A percentile compares a stretch with the other conserved stretches of the same genome.
Evolutionary conservation across 495 filamentous ascomycete species (phyloP).

Genomic region (Daldinia bambusicola): DNA sequence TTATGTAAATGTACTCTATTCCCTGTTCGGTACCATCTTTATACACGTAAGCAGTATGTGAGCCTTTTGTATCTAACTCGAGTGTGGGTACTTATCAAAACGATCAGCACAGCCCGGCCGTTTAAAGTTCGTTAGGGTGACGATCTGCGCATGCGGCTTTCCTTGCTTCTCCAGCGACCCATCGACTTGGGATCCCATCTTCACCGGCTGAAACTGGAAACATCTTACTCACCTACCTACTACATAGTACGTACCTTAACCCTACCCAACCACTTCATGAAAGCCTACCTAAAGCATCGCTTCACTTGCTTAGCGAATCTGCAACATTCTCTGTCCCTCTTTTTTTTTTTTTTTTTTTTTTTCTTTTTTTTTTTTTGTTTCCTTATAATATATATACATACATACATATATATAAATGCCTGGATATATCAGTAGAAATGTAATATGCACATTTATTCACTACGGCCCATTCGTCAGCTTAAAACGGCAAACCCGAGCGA

Average conservation of each 20-base stretch:
- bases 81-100: conserved; percentile 16
- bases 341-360: not conserved
- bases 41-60: not conserved
- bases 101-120: conserved; percentile 17
- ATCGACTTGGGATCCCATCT: conserved; percentile 32
- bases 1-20: not conserved
- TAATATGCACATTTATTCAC: not conserved
- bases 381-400: no score
- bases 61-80: conserved; percentile 7
- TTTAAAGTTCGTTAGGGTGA: conserved; percentile 33
- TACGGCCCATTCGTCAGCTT: conserved; percentile 18
- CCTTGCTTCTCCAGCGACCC: conserved; percentile 21
- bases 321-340: not conserved
- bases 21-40: not conserved
- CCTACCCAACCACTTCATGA: no score
- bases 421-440: no score
- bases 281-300: no score
- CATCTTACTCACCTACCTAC: not conserved
- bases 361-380: not conserved
- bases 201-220: conserved; percentile 28
- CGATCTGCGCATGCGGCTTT: conserved; percentile 37
- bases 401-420: no score
- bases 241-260: no score
- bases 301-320: no score
- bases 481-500: conserved; percentile 41